A percentile compares a stretch with the other conserved stretches of the same genome.
Conservation (phyloP, 768 basidiomycete species). For the Kockovaella imperatae region DNA sequence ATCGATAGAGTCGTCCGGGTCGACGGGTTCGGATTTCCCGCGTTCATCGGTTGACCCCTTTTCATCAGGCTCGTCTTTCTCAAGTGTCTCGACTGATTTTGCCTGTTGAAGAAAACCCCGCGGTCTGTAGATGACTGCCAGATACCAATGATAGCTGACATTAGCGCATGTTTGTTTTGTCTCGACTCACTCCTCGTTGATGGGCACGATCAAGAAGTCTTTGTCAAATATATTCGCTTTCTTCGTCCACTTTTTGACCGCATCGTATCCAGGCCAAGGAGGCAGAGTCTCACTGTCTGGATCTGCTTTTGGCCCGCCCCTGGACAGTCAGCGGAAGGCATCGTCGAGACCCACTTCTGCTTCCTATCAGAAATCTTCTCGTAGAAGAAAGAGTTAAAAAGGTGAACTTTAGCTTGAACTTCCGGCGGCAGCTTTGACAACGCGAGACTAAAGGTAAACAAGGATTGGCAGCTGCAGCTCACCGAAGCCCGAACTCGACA, state of each 20-base stretch:
- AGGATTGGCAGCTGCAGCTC: conserved; percentile 37
- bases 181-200: conserved; percentile 78
- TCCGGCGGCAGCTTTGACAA: conserved; percentile 52
- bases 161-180: background rate
- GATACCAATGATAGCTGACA: conserved; percentile 86
- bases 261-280: conserved; percentile 53
- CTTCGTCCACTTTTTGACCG: conserved; percentile 84
- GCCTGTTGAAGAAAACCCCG: conserved; percentile 49
- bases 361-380: conserved; percentile 71
- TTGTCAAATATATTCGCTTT: conserved; percentile 73
- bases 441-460: too few species aligned
- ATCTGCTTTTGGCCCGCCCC: background rate
- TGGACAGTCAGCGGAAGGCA: background rate
- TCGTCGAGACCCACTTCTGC: background rate
- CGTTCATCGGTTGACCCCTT: too few species aligned
- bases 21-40: too few species aligned
- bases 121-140: conserved; percentile 85
- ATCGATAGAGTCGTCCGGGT: too few species aligned
- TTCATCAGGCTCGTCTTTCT: too few species aligned
- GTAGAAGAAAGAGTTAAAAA: conserved; percentile 98
- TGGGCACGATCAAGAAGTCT: conserved; percentile 87
- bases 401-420: conserved; percentile 69
- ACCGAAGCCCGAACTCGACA: conserved; percentile 95
- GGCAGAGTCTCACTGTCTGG: background rate
- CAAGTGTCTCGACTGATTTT: background rate